These are phyloP conservation scores for Alternaria conjuncta DNA, from an alignment of 2,329 filamentous ascomycete genomes.

Conservation along the genomic window DNA sequence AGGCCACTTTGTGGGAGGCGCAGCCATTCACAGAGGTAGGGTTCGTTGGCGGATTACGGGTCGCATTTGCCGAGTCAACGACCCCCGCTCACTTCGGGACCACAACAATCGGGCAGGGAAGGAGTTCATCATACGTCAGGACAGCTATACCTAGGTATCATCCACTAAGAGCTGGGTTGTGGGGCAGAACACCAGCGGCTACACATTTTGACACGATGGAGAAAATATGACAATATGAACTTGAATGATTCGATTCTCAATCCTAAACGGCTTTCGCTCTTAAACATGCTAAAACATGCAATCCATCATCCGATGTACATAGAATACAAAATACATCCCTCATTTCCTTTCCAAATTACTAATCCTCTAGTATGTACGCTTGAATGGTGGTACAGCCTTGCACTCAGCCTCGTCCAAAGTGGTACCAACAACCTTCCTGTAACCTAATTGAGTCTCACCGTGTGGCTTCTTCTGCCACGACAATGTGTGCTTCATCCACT, in stretches of 20 bases:
- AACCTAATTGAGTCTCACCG: constrained; percentile 82
- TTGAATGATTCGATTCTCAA: constrained; percentile 1
- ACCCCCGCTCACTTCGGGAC: too few species aligned
- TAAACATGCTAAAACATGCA: constrained; percentile 17
- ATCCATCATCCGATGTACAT: constrained; percentile 44
- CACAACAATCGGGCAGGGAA: too few species aligned
- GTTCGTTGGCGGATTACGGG: too few species aligned
- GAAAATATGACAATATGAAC: background rate
- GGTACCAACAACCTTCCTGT: constrained; percentile 79
- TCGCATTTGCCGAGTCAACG: too few species aligned
- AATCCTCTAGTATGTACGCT: constrained; percentile 77
- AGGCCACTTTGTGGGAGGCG: too few species aligned
- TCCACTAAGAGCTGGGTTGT: background rate
- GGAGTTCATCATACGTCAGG: background rate
- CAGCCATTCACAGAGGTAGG: too few species aligned
- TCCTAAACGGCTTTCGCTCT: background rate
- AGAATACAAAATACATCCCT: constrained; percentile 36
- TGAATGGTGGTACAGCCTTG: constrained; percentile 95
- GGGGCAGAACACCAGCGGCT: background rate
- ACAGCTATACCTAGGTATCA: background rate
- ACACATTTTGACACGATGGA: background rate
- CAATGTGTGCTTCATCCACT: constrained; percentile 99
- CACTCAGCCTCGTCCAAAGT: constrained; percentile 96
- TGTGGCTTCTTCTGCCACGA: constrained; percentile 95
- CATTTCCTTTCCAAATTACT: background rate